Base-by-base conservation (phyloP, 2,329 filamentous ascomycete species). In the Aspergillus versicolor region DNA sequence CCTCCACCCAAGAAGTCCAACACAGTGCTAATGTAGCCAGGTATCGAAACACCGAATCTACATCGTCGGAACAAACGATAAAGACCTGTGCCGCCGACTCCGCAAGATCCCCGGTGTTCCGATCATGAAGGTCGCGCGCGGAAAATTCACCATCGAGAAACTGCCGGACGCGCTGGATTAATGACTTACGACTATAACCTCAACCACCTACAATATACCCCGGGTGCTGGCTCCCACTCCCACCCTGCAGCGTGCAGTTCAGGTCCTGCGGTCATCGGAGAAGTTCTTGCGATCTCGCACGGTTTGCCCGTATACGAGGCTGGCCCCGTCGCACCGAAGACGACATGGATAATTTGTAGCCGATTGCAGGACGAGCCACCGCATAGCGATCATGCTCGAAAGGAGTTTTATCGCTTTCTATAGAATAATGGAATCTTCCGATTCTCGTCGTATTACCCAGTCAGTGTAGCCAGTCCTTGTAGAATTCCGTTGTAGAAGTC, bases 81-180 rank as follows among this genome's bases (percentile, higher is more conserved):
- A 89, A 64, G 90, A 92, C 65, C 77, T 95, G 58, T 94, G 95
- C 79, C 82, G 91, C 70, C 81, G 92, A 56, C 82, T 96, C 67
- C 82, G 92, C 61, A 97, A 96, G 78, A 86, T 94, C 52, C 87
- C 88, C 1, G 88, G 88, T 69, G 81, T 84, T 12, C 83, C 82
- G 2, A 83, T 84, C 54, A 81, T 96, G 81, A 91, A 87, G 68
- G 91, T 94, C 27, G 90, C 89, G 5, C 84, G 90, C 68, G 91
- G 90, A 45, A 97, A 97, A 76, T 97, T 97, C 75, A 88, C 93
- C 47, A 94, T 99, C 69, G 94, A 97, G 81, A 85, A 92, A 67
- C 76, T 97, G 61, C 92, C 92, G 5, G 90, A 92, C 74, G 91
- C 90, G 38, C 90, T 90, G 34, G 88, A 92, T 54, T 65, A 62